Evolutionary conservation across 371 early-diverging fungal genomes (phyloP), one percentile per base, ranked within the genome.

Genomic region (Phascolomyces articulosus): DNA sequence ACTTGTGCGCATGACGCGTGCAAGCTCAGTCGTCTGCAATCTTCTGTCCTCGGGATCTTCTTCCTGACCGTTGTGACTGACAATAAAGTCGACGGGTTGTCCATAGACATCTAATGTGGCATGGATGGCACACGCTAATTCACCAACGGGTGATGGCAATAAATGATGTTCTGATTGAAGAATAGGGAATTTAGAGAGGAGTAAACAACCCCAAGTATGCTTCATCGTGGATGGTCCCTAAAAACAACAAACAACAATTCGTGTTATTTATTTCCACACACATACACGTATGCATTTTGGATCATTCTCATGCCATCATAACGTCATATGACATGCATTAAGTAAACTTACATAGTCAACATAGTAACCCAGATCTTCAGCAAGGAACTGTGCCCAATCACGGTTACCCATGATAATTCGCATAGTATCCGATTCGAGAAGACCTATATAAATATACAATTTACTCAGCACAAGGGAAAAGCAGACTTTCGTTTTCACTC

Each of bases 351-450:
- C 90, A 73, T 91, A 93, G 79, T 92, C 93, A 18, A 89, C 80
- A 68, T 93, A 92, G 73, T 88, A 89, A 57, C 87, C 84, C 11
- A 93, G 79, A 65, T 90, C 89, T 68, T 93, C 93, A 53, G 87
- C 86, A 66, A 93, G 80, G 58, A 85, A 90, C 74, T 93, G 94
- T 34, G 91, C 88, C 85, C 90, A 85, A 75, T 93, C 94, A 66
- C 94, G 90, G 64, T 91, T 91, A 66, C 93, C 94, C 91, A 92
- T 93, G 70, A 93, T 92, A 65, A 91, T 91, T 62, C 94, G 83
- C 78, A 85, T 83, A 10, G 89, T 85, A 76, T 93, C 94, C 21
- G 91, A 90, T 79, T 93, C 94, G 40, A 93, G 79, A 21, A 93
- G 79, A 64, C 86, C 85, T 85, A 59, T 8, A 28, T 34, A 41